Conservation (phyloP, 306 rosid species). For the Sicyos baderoa region DNA sequence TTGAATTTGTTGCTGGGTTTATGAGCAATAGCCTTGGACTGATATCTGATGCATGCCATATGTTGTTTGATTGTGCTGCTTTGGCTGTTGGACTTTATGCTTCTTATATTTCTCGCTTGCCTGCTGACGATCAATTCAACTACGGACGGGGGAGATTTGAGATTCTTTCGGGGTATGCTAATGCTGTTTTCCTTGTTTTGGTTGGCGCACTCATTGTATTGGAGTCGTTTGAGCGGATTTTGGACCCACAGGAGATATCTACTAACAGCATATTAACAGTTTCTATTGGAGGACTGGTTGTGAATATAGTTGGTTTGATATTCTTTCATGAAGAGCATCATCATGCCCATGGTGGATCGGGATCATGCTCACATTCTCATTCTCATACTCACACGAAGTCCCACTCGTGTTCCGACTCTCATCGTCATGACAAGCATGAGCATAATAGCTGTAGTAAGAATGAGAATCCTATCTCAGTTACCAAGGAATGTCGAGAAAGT, state of each 20-base stretch:
- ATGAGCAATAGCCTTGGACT: conserved; percentile 94
- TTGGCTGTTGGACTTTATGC: conserved; percentile 92
- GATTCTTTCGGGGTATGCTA: conserved; percentile 78
- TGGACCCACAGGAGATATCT: conserved; percentile 89
- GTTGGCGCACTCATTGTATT: conserved; percentile 85
- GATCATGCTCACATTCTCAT: conserved; percentile 53
- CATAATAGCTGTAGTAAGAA: conserved; percentile 25
- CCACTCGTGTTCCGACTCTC: neutral
- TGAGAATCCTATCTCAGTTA: conserved; percentile 33
- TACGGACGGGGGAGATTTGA: conserved; percentile 92
- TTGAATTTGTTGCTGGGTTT: conserved; percentile 81
- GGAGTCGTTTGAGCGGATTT: conserved; percentile 85
- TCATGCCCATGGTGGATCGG: conserved; percentile 77
- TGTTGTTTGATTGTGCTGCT: conserved; percentile 99
- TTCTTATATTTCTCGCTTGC: conserved; percentile 82
- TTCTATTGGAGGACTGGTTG: conserved; percentile 79
- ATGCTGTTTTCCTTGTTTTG: conserved; percentile 85
- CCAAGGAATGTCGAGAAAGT: conserved; percentile 30
- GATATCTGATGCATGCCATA: conserved; percentile 92
- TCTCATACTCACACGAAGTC: conserved; percentile 19
- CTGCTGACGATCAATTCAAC: conserved; percentile 65
- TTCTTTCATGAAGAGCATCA: conserved; percentile 97
- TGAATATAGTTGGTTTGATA: conserved; percentile 69
- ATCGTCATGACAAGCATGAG: conserved; percentile 26
- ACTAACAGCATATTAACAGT: conserved; percentile 67